A percentile compares a stretch with the other conserved stretches of the same genome.
Evolutionary conservation across 2,329 filamentous ascomycete genomes (phyloP).

Genomic region (Stemphylium lycopersici): DNA sequence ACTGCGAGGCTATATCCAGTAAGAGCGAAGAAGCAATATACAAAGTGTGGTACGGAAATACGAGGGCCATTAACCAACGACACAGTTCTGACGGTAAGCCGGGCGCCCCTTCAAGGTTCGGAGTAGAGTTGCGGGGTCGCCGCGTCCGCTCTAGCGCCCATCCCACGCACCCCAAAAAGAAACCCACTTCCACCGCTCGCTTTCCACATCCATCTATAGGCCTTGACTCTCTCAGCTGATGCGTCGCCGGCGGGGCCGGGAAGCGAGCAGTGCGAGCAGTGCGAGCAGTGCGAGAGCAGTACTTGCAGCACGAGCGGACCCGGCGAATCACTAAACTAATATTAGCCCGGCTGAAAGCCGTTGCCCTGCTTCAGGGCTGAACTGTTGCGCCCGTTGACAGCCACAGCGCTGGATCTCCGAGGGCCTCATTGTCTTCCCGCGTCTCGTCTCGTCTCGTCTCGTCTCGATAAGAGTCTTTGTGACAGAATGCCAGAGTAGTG

Average conservation of each 20-base stretch:
- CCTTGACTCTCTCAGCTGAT: conserved; percentile 16
- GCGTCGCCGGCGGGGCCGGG: conserved; percentile 7
- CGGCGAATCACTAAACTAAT: conserved; percentile 20
- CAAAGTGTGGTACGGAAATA: neutral
- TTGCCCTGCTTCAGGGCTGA: conserved; percentile 16
- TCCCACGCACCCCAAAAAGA: neutral
- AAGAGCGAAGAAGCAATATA: neutral
- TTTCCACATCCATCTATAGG: conserved; percentile 2
- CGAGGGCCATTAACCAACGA: neutral
- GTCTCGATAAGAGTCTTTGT: neutral
- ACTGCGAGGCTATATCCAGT: too few species aligned
- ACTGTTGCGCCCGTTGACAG: conserved; percentile 4
- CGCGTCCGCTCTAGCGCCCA: conserved; percentile 1
- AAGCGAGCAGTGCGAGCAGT: conserved; percentile 17
- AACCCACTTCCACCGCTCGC: conserved; percentile 11
- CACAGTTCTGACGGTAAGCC: neutral
- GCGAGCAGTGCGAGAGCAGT: conserved; percentile 18
- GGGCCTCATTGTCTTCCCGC: neutral
- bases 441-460: neutral
- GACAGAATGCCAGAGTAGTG: too few species aligned
- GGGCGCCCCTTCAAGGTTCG: neutral
- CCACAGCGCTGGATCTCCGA: conserved; percentile 1
- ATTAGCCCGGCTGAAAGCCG: conserved; percentile 26
- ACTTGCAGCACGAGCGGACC: conserved; percentile 10
- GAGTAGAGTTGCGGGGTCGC: conserved; percentile 3